Conservation (phyloP, 805 yeast genomes). For the Cephaloascus albidus region DNA sequence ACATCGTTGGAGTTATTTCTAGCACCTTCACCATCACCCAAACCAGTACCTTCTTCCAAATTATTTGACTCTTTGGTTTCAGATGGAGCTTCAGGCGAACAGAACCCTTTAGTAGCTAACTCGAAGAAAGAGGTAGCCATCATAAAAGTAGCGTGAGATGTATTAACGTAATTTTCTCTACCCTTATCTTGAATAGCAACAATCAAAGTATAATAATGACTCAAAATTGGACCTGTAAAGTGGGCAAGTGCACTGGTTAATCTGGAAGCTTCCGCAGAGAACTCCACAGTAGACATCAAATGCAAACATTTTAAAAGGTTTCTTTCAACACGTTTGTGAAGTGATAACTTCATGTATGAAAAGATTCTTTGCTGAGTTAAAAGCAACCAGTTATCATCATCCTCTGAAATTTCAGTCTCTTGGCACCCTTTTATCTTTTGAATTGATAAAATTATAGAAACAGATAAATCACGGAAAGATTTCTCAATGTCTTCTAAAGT, state of each 20-base stretch:
- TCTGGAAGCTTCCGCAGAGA: slow-evolving; percentile 23
- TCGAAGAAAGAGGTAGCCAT: slow-evolving; percentile 46
- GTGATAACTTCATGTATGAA: slow-evolving; percentile 32
- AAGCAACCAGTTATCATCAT: slow-evolving; percentile 64
- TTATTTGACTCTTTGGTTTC: slow-evolving; percentile 54
- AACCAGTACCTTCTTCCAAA: slow-evolving; percentile 78
- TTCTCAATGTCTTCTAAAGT: slow-evolving; percentile 31
- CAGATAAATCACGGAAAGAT: slow-evolving; percentile 40
- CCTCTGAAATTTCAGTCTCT: slow-evolving; percentile 24
- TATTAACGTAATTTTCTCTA: slow-evolving; percentile 37
- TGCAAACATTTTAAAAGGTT: slow-evolving; percentile 25
- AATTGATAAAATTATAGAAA: slow-evolving; percentile 54
- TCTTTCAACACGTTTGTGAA: slow-evolving; percentile 21
- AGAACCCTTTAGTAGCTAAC: slow-evolving; percentile 76
- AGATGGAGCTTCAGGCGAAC: slow-evolving; percentile 76
- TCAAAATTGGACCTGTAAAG: slow-evolving; percentile 54
- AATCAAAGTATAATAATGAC: slow-evolving; percentile 47
- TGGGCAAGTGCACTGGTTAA: slow-evolving; percentile 38
- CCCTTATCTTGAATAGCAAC: slow-evolving; percentile 31
- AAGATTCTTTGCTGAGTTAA: slow-evolving; percentile 34
- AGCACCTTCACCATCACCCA: slow-evolving; percentile 91
- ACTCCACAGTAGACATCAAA: slow-evolving; percentile 23
- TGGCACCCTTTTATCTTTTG: slow-evolving; percentile 45
- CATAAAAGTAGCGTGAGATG: slow-evolving; percentile 54
- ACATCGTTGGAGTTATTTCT: slow-evolving; percentile 72